Evolutionary conservation across 192 early-diverging fungal genomes (phyloP).

Genomic region (Pecoramyces ruminantium): DNA sequence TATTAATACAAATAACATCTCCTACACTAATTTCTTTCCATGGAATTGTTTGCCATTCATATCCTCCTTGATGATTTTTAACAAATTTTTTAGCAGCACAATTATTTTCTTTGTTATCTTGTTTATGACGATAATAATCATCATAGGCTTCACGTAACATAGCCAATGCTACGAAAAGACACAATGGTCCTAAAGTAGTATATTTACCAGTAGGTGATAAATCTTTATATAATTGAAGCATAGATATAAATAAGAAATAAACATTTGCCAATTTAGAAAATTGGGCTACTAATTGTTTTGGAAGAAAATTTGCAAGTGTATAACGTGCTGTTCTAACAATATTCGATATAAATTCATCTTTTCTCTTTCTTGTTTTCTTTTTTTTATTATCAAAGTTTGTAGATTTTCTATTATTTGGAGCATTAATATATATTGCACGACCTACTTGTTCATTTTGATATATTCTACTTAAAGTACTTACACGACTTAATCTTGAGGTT

Average conservation of each 20-base stretch:
- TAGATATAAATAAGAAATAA: constrained; percentile 47
- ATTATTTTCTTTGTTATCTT: constrained; percentile 42
- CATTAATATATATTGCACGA: neutral
- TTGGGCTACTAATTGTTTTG: constrained; percentile 42
- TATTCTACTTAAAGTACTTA: neutral
- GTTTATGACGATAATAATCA: constrained; percentile 45
- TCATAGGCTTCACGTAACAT: constrained; percentile 66
- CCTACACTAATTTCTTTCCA: constrained; percentile 30
- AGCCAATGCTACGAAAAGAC: constrained; percentile 55
- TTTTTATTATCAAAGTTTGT: neutral
- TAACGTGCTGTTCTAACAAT: constrained; percentile 45
- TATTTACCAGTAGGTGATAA: constrained; percentile 63
- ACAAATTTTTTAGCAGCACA: neutral
- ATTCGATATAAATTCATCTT: constrained; percentile 31
- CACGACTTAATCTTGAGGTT: neutral
- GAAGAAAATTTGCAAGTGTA: constrained; percentile 33
- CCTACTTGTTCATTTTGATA: neutral
- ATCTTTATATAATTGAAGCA: constrained; percentile 36
- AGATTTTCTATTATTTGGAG: neutral
- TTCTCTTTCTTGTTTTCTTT: constrained; percentile 11
- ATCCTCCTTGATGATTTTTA: neutral
- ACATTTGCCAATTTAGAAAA: constrained; percentile 54
- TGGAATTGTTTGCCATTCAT: neutral
- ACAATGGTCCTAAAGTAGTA: constrained; percentile 57
- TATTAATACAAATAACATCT: constrained; percentile 54